A percentile compares a stretch with the other conserved stretches of the same genome.
Conservation (phyloP, 2,329 filamentous ascomycete species). For the Didymella segeticola region DNA sequence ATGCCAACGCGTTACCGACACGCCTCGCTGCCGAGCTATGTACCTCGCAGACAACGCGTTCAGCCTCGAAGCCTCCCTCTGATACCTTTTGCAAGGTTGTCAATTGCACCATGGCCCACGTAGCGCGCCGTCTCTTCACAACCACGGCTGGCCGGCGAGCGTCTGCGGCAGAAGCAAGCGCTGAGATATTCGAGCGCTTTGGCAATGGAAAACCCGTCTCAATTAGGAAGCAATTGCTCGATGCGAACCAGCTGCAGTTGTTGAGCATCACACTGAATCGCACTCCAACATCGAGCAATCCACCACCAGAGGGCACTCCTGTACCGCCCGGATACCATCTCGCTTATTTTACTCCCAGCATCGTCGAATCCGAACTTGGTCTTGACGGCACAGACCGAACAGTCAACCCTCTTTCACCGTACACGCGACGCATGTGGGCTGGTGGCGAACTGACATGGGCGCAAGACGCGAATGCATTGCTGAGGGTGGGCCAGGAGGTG, state of each 20-base stretch:
- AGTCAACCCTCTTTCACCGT: constrained; percentile 76
- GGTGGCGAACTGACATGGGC: constrained; percentile 74
- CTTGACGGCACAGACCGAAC: constrained; percentile 84
- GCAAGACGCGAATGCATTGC: constrained; percentile 25
- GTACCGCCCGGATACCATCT: constrained; percentile 79
- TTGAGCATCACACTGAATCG: constrained; percentile 39
- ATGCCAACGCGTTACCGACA: constrained; percentile 14
- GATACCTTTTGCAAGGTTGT: neutral
- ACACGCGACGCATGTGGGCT: constrained; percentile 86
- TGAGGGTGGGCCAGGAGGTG: constrained; percentile 44
- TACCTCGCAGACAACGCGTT: neutral
- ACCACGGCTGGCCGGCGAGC: constrained; percentile 20
- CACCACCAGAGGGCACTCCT: constrained; percentile 36
- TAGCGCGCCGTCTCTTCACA: constrained; percentile 30
- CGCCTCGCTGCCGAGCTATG: neutral
- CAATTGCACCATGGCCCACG: constrained; percentile 21
- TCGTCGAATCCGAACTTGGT: constrained; percentile 68
- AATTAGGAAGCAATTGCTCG: constrained; percentile 38
- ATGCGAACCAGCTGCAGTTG: constrained; percentile 44
- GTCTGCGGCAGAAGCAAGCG: constrained; percentile 40
- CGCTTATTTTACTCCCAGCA: constrained; percentile 83
- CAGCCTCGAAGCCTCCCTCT: neutral
- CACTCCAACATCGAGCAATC: constrained; percentile 26
- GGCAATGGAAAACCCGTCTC: constrained; percentile 36
- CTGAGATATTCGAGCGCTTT: constrained; percentile 42